Percentiles rank a stretch among this genome's conserved stretches.
Conservation (phyloP, 2,329 filamentous ascomycete species). For the Albophoma yamanashiensis region DNA sequence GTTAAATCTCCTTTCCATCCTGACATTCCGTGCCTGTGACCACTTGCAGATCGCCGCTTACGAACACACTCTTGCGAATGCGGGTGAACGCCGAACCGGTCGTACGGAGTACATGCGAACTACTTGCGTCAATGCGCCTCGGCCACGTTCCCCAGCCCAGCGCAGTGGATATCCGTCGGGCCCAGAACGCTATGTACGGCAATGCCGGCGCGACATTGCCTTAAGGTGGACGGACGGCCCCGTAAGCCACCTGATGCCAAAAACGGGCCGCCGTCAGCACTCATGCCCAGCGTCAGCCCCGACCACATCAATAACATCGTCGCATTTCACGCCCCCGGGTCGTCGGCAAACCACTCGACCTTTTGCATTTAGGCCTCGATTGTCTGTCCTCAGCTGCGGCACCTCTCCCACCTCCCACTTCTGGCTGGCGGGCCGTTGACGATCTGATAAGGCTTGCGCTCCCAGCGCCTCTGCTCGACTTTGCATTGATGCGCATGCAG, state of each 20-base stretch:
- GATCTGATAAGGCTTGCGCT: conserved; percentile 4
- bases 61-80: too few species aligned
- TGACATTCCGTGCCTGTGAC: not conserved
- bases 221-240: not conserved
- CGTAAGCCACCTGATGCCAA: not conserved
- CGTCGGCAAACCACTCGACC: not conserved
- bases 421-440: not conserved
- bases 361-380: not conserved
- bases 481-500: not conserved
- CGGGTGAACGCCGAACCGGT: too few species aligned
- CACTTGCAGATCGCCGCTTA: not conserved
- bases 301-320: not conserved
- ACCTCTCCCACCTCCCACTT: not conserved
- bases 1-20: not conserved
- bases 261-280: not conserved
- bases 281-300: not conserved
- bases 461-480: not conserved
- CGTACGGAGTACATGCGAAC: too few species aligned
- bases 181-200: not conserved
- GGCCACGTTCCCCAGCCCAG: not conserved
- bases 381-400: too few species aligned
- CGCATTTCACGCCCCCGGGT: not conserved
- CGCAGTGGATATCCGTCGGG: not conserved
- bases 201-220: not conserved
- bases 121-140: not conserved